These are phyloP conservation scores for Rhodocollybia butyracea DNA, from an alignment of 768 basidiomycete genomes.

Conservation along the genomic window DNA sequence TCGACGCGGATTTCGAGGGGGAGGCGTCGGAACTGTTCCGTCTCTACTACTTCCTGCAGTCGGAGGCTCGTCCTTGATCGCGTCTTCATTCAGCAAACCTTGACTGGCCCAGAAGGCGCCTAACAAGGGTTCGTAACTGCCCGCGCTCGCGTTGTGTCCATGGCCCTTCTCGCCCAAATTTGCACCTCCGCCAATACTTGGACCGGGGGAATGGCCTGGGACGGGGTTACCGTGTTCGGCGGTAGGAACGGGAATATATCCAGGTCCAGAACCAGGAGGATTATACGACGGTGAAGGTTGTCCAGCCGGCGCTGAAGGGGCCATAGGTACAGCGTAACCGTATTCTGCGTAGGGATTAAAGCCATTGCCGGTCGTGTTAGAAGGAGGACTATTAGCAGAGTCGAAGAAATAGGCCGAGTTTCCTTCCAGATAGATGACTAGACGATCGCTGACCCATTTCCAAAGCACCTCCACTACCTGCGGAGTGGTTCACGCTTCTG, in stretches of 20 bases:
- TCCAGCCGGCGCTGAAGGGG: constrained; percentile 6
- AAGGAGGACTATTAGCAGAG: constrained; percentile 16
- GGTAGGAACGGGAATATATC: constrained; percentile 1
- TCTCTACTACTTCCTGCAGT: constrained; percentile 23
- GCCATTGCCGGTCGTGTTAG: constrained; percentile 19
- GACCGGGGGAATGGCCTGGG: constrained; percentile 2
- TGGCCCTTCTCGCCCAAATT: neutral
- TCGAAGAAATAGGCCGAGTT: constrained; percentile 37
- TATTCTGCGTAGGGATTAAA: constrained; percentile 58
- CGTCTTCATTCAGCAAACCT: constrained; percentile 16
- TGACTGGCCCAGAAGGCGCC: constrained; percentile 35
- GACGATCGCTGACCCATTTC: constrained; percentile 41
- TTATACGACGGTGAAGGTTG: neutral
- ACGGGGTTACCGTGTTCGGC: neutral
- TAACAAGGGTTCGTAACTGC: constrained; percentile 59
- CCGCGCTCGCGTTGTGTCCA: constrained; percentile 1
- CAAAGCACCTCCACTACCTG: constrained; percentile 20
- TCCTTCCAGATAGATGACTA: constrained; percentile 25
- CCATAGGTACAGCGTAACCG: constrained; percentile 20
- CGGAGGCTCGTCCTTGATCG: constrained; percentile 18
- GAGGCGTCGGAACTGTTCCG: neutral
- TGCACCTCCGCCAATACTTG: constrained; percentile 3
- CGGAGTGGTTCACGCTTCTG: constrained; percentile 1
- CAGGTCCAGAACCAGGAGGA: neutral
- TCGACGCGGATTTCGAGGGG: constrained; percentile 4